Percentiles rank a stretch among this genome's conserved stretches.
These are phyloP conservation scores for Handroanthus guayacan DNA, from an alignment of 257 asterid species.

Conservation along the genomic window DNA sequence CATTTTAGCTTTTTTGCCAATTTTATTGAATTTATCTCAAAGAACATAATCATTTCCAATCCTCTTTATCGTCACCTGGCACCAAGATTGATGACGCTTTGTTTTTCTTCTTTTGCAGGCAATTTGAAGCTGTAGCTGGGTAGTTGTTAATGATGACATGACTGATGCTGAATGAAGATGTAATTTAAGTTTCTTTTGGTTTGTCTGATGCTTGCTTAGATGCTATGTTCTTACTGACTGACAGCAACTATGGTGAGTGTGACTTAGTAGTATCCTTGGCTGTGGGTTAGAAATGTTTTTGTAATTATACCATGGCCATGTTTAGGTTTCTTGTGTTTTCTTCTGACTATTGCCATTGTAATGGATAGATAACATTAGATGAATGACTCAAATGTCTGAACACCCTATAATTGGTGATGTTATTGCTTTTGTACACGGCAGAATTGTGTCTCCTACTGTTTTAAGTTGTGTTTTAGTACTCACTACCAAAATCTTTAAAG, in stretches of 20 bases:
- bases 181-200: constrained; percentile 38
- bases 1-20: neutral
- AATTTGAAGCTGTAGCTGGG: constrained; percentile 39
- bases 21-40: neutral
- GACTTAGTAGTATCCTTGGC: constrained; percentile 34
- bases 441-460: neutral
- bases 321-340: constrained; percentile 39
- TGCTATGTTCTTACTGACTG: constrained; percentile 32
- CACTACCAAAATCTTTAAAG: neutral
- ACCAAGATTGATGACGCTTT: neutral
- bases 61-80: neutral
- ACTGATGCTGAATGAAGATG: constrained; percentile 43
- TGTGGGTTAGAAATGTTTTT: constrained; percentile 43
- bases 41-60: neutral
- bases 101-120: constrained; percentile 46
- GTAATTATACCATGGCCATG: constrained; percentile 55
- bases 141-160: constrained; percentile 44
- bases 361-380: constrained; percentile 25
- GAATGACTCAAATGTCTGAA: constrained; percentile 23
- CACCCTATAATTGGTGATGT: constrained; percentile 38
- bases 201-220: constrained; percentile 46
- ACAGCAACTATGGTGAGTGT: constrained; percentile 26
- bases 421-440: constrained; percentile 13
- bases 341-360: constrained; percentile 36
- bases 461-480: too few species aligned